phyloP scores from a whole-genome alignment of 139 green algal genomes.

The Tetraselmis striata region DNA sequence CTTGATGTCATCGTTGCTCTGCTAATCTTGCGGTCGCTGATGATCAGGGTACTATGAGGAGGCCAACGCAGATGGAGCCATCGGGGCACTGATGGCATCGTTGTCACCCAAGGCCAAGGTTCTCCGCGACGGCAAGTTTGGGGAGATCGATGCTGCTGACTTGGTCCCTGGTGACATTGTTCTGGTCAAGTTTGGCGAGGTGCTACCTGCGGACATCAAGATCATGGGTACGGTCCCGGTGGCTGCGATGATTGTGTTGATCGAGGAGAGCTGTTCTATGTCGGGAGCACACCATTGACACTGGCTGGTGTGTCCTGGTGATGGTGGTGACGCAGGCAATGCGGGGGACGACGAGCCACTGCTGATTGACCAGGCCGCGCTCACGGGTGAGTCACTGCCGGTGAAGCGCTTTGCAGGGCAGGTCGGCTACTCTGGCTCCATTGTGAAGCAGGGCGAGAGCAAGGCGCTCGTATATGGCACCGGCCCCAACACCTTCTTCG shows the following conservation, averaged over 20 bases:
- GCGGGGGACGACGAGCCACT: background rate
- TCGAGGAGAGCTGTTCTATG: conserved; percentile 42
- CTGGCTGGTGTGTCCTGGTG: background rate
- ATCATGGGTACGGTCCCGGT: conserved; percentile 49
- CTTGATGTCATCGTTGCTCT: conserved; percentile 45
- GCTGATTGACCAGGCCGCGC: conserved; percentile 64
- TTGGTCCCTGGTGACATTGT: conserved; percentile 79
- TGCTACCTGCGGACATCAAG: conserved; percentile 83
- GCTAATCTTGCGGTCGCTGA: no score
- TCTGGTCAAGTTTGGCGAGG: conserved; percentile 67
- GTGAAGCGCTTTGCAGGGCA: conserved; percentile 76
- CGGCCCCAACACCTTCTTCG: conserved; percentile 85
- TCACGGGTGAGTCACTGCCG: conserved; percentile 83
- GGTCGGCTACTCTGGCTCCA: conserved; percentile 70
- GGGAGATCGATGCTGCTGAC: conserved; percentile 43
- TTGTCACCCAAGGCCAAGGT: conserved; percentile 65
- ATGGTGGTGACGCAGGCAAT: conserved; percentile 31
- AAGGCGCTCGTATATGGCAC: conserved; percentile 73
- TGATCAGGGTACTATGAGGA: conserved; percentile 51
- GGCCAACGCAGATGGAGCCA: conserved; percentile 69
- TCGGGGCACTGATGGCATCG: conserved; percentile 70
- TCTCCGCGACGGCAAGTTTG: conserved; percentile 44
- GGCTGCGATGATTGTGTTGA: conserved; percentile 39
- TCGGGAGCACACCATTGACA: background rate
- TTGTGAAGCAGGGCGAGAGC: conserved; percentile 82